Evolutionary conservation across 2,329 filamentous ascomycete species (phyloP).

Genomic region (Hysterium pulicare): DNA sequence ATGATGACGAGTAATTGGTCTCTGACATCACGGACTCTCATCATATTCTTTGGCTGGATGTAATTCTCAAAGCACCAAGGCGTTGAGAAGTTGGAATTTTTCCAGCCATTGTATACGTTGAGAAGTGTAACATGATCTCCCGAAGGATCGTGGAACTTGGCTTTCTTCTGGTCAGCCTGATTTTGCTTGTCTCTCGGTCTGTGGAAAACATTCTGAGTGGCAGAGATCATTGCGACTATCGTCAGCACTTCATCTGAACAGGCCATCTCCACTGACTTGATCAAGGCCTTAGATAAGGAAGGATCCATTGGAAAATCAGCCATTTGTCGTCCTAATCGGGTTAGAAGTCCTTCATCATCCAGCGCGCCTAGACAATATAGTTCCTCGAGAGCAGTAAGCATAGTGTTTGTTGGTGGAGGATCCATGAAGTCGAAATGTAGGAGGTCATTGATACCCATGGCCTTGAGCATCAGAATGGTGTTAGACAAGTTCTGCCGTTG

Average conservation of each 20-base stretch:
- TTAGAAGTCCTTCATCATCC: conserved; percentile 92
- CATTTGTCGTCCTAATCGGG: conserved; percentile 91
- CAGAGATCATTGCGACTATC: conserved; percentile 90
- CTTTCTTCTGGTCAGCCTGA: conserved; percentile 94
- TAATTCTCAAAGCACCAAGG: conserved; percentile 99
- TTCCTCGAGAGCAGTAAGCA: conserved; percentile 94
- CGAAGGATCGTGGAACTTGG: conserved; percentile 92
- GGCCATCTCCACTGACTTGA: conserved; percentile 78
- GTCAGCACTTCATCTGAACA: conserved; percentile 93
- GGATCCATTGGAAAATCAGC: conserved; percentile 99
- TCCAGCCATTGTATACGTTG: conserved; percentile 98
- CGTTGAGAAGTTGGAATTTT: conserved; percentile 72
- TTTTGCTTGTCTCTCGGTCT: conserved; percentile 95
- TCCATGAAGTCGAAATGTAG: conserved; percentile 99
- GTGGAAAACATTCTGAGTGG: conserved; percentile 80
- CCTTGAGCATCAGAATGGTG: conserved; percentile 96
- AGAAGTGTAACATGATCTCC: conserved; percentile 93
- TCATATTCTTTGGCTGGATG: conserved; percentile 87
- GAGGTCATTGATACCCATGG: conserved; percentile 98
- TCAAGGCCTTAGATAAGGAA: conserved; percentile 82
- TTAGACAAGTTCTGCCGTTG: conserved; percentile 89
- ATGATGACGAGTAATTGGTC: conserved; percentile 92
- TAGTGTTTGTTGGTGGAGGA: conserved; percentile 93
- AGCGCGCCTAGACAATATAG: conserved; percentile 87
- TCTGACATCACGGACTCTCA: conserved; percentile 84